Evolutionary conservation across 441 rosid species (phyloP), one percentile per base, ranked within the genome.

Genomic region (Aleurites moluccanus): DNA sequence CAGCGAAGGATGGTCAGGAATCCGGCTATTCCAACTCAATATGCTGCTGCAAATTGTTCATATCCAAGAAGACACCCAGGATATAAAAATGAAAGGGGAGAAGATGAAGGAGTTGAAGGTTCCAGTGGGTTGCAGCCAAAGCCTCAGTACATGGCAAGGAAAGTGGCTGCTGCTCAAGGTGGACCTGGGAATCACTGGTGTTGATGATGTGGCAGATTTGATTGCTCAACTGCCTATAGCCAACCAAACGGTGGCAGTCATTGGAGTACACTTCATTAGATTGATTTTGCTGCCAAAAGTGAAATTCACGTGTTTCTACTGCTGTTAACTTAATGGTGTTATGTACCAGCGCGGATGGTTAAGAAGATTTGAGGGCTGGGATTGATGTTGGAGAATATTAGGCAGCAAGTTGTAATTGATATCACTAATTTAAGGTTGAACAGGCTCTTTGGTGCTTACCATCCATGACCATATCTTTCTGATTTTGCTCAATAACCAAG

Each of bases 151-250:
- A 79, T 89, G 85, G 90, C 88, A 42, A 86, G 92, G 83, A 91
- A 95, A 88, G 90, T 91, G 65, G 86, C 96, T 69, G 97, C 96
- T 18, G 91, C 97, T 13, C 96, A 89, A 83, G 94, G 90, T 72
- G 93, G 89, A 30, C 45, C 91, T 8, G 88, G 87, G 75, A 86
- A 81, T 79, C 89, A 89, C 78, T 95, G 98, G 99, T 93, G 89
- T 79, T 90, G 81, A 82, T 57, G 68, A 62, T 44, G 21, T 69
- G 2, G 11, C 16, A 5, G 16, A 55, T 55, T 45, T 45, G 75
- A 33, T 55, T 5, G 23, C 40, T 50, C 28, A 49, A 50, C 77
- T 57, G 77, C 59, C 49, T 25, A 55, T 44, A 18, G 2, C 62
- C 61, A 16, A 35, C 67, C 8, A 49, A 16, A 30, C n/a, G 69